A percentile compares a stretch with the other conserved stretches of the same genome.
phyloP scores from a whole-genome alignment of 345 rosid genomes.

The Raphanus sativus region DNA sequence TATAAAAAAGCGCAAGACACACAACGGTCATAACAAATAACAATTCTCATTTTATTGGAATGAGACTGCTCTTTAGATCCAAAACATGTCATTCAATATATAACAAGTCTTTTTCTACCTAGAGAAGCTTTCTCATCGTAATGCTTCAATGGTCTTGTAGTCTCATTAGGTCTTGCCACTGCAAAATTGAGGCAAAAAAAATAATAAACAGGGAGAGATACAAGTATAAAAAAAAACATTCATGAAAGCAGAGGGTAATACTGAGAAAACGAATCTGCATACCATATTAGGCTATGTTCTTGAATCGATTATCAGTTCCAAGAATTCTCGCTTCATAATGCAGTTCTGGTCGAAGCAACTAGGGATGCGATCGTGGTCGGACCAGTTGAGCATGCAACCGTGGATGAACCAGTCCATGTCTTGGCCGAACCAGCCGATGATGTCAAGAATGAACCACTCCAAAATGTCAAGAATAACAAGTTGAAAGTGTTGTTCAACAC shows the following conservation, averaged over 20 bases:
- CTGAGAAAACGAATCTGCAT: background rate
- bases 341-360: no score
- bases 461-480: background rate
- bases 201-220: no score
- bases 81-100: background rate
- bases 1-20: no score
- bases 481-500: background rate
- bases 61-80: slow-evolving; percentile 6
- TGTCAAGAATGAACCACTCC: background rate
- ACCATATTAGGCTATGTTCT: background rate
- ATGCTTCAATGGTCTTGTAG: background rate
- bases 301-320: no score
- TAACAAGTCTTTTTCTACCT: background rate
- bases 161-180: slow-evolving; percentile 4
- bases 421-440: background rate
- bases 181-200: background rate
- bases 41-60: no score
- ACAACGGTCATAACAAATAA: no score
- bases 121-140: slow-evolving; percentile 7
- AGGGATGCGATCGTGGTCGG: no score
- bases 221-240: slow-evolving; percentile 25
- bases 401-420: background rate
- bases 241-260: slow-evolving; percentile 30
- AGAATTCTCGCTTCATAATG: no score
- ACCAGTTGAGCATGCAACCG: no score